Base-by-base conservation (phyloP, 495 filamentous ascomycete species). In the Clavariopsis aquatica region DNA sequence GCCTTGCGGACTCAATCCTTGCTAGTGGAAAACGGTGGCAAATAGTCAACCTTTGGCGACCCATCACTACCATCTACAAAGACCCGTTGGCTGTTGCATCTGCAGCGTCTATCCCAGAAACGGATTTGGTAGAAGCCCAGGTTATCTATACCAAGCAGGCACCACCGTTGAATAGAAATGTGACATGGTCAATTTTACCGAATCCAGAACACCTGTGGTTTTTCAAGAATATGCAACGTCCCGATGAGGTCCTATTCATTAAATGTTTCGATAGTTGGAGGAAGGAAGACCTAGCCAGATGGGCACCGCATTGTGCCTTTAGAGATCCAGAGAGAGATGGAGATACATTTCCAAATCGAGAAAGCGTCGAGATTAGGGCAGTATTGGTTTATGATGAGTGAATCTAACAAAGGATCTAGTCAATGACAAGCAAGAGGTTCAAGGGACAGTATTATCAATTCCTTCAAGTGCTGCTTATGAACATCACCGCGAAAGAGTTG, bases 31-130 rank as follows among this genome's bases (percentile, higher is more conserved):
- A 2, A 3, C 56, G 56, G 5, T 59, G 56, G 56, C 43, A 46
- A n/a, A 59, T 59, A 38, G 34, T 59, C 56, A 59, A 59, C 26
- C 56, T 59, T 23, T 59, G 56, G 56, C 56, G 56, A 12, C 56
- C 56, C 23, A 20, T 59, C 8, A 13, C 27, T 15, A 59, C 56
- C 1, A 59, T 59, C 24, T 59, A 4, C 56, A 59, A 59, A 29
- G 56, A 59, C 24, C 56, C 56, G 12, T 26, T 59, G 3, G 56
- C 38, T 17, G 38, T 59, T 3, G 56, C 27, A 10, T 20, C 56
- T 12, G 43, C 38, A 9, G 3, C 7, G 13, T 47, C 56, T 1
- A 38, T 59, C 43, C 4, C 38, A 6, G 56, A 59, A n/a, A 5
- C 2, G 23, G 38, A 59, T n/a, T 20, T 59, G 12, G 38, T 59